A percentile compares a stretch with the other conserved stretches of the same genome.
phyloP scores from a whole-genome alignment of 2,329 filamentous ascomycete species.

The Xylariaceae sp. region DNA sequence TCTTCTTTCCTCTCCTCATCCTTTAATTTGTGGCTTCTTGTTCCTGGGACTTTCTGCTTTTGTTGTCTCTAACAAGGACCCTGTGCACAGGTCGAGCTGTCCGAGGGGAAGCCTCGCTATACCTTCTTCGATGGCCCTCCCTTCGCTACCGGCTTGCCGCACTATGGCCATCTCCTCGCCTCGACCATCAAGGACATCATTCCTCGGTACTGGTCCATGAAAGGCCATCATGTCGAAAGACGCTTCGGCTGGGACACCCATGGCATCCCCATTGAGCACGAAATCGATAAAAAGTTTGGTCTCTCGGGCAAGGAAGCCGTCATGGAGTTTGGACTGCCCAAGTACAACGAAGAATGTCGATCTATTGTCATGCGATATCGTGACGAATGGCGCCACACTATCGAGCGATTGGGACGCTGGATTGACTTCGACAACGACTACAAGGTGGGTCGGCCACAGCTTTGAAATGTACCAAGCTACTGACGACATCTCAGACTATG shows the following conservation, averaged over 20 bases:
- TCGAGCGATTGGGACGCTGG: conserved; percentile 88
- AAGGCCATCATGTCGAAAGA: conserved; percentile 86
- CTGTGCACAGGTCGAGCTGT: conserved; percentile 61
- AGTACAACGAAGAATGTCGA: conserved; percentile 88
- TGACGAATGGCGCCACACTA: conserved; percentile 79
- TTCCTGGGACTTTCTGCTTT: no score
- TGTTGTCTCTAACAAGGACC: no score
- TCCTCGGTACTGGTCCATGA: conserved; percentile 96
- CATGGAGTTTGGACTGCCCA: conserved; percentile 76
- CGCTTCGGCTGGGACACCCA: conserved; percentile 96
- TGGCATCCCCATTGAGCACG: conserved; percentile 90
- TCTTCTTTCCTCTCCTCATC: neutral
- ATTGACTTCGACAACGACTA: conserved; percentile 98
- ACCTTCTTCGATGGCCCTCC: conserved; percentile 92
- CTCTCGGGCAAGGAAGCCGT: conserved; percentile 87
- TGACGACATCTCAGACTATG: conserved; percentile 63
- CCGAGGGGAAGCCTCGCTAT: conserved; percentile 76
- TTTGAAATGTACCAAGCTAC: conserved; percentile 5
- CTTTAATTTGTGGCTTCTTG: conserved; percentile 12
- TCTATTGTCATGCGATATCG: conserved; percentile 92
- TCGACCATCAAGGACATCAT: conserved; percentile 98
- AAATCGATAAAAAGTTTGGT: conserved; percentile 93
- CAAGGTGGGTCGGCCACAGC: conserved; percentile 54
- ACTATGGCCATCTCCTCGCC: conserved; percentile 73
- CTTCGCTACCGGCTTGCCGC: conserved; percentile 67